These are phyloP conservation scores for Sporothrix phasma DNA, from an alignment of 2,329 filamentous ascomycete genomes.

Conservation along the genomic window DNA sequence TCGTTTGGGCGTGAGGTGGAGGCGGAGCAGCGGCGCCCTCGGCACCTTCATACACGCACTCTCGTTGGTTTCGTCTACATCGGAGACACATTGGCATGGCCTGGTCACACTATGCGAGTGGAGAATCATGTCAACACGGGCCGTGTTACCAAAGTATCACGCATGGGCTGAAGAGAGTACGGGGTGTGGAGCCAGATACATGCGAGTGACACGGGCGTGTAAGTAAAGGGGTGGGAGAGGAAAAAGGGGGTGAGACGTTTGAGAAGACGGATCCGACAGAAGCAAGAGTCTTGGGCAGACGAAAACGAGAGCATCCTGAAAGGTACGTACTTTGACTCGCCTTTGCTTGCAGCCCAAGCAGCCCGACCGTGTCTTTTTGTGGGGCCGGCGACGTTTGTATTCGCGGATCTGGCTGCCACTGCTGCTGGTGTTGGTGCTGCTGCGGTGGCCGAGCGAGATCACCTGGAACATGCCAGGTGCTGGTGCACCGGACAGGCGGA, in stretches of 20 bases:
- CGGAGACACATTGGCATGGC: slow-evolving; percentile 18
- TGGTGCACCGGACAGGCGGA: slow-evolving; percentile 6
- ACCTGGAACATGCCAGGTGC: slow-evolving; percentile 20
- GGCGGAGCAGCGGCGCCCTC: neutral
- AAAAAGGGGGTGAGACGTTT: neutral
- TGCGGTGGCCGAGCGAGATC: slow-evolving; percentile 16
- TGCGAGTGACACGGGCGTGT: neutral
- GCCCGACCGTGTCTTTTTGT: slow-evolving; percentile 20
- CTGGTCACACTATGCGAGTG: slow-evolving; percentile 19
- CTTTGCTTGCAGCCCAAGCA: slow-evolving; percentile 21
- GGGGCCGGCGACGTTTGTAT: slow-evolving; percentile 20
- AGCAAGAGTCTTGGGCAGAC: neutral
- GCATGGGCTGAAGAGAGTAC: neutral
- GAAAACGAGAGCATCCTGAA: neutral
- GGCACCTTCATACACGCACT: slow-evolving; percentile 16
- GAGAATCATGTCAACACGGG: neutral
- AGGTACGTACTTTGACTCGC: slow-evolving; percentile 20
- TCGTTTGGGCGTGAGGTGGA: neutral
- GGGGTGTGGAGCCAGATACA: no score
- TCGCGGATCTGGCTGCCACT: slow-evolving; percentile 16
- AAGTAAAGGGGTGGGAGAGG: neutral
- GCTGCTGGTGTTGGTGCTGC: slow-evolving; percentile 17
- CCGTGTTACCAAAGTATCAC: neutral
- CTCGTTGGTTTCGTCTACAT: slow-evolving; percentile 19
- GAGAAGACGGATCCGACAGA: neutral